phyloP scores from a whole-genome alignment of 768 basidiomycete species.

The Termitomyces heimii region DNA sequence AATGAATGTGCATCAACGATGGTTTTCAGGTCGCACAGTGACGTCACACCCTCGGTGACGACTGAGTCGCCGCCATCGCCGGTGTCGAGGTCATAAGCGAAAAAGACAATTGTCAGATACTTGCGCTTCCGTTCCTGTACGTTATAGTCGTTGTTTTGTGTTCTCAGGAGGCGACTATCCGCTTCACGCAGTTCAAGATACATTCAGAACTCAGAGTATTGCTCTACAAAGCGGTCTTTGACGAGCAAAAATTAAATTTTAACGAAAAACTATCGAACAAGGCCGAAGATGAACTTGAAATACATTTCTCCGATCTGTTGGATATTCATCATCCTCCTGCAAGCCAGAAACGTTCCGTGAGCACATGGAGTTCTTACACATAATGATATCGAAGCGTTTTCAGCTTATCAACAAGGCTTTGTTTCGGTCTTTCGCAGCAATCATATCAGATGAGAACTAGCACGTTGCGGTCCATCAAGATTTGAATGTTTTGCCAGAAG shows the following conservation, averaged over 20 bases:
- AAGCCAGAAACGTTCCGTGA: too few relatives aligned
- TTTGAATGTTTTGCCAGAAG: background rate
- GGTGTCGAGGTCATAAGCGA: too few relatives aligned
- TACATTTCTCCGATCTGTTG: background rate
- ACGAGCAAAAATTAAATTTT: background rate
- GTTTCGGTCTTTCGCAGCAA: background rate
- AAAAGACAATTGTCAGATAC: too few relatives aligned
- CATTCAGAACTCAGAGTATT: background rate
- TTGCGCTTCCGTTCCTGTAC: too few relatives aligned
- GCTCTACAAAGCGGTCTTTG: background rate
- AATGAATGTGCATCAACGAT: too few relatives aligned
- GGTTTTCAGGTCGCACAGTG: too few relatives aligned
- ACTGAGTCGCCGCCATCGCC: too few relatives aligned
- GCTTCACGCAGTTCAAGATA: background rate
- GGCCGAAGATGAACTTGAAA: background rate
- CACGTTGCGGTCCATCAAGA: background rate
- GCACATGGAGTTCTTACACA: background rate
- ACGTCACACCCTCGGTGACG: too few relatives aligned
- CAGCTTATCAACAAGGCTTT: background rate
- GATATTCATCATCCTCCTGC: background rate
- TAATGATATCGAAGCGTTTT: background rate
- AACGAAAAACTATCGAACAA: background rate
- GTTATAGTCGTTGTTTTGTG: too few relatives aligned
- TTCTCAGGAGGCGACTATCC: too few relatives aligned
- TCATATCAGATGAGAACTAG: background rate